Percentiles rank a stretch among this genome's conserved stretches.
Conservation (phyloP, 129 eudicot genomes). For the Tagetes erecta region DNA sequence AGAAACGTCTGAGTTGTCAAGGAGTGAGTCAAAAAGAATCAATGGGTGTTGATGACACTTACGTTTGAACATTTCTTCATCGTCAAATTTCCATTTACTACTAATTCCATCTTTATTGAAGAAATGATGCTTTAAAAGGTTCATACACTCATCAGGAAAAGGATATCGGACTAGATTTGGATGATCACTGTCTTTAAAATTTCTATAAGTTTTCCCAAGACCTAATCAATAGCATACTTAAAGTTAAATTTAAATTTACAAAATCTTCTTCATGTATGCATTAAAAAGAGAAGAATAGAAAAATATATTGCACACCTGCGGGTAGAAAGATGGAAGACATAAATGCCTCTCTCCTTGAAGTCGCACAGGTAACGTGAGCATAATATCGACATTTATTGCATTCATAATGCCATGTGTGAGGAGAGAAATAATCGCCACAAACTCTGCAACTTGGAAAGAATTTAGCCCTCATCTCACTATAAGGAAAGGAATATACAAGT, state of each 20-base stretch:
- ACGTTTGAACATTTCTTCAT: neutral
- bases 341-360: slow-evolving; percentile 1
- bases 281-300: neutral
- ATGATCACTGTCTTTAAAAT: neutral
- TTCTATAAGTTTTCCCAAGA: neutral
- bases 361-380: slow-evolving; percentile 17
- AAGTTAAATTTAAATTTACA: neutral
- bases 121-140: neutral
- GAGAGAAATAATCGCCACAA: neutral
- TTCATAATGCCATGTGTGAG: neutral
- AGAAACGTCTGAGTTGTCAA: neutral
- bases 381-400: slow-evolving; percentile 14
- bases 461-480: neutral
- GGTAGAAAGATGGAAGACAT: neutral
- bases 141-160: neutral
- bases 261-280: neutral
- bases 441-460: neutral
- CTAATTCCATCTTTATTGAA: neutral
- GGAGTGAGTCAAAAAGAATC: neutral
- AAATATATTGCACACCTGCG: neutral
- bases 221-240: neutral
- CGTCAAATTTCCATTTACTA: neutral
- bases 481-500: slow-evolving; percentile 7
- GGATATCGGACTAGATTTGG: neutral
- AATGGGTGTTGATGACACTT: neutral